A percentile compares a stretch with the other conserved stretches of the same genome.
These are phyloP conservation scores for Lachnum nothofagi DNA, from an alignment of 2,329 filamentous ascomycete species.

Conservation along the genomic window DNA sequence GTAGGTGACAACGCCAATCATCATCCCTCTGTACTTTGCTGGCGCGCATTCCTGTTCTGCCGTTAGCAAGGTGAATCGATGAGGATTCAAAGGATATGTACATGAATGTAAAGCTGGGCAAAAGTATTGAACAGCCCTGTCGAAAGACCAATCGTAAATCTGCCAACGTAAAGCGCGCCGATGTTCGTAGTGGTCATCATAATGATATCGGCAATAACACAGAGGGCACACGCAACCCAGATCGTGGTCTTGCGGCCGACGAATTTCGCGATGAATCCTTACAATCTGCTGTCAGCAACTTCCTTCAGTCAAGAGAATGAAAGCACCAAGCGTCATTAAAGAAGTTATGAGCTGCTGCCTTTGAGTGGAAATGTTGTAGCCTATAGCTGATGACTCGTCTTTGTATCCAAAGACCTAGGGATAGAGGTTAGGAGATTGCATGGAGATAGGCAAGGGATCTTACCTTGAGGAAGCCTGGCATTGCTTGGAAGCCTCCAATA, in stretches of 20 bases:
- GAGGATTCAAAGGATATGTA: constrained; percentile 43
- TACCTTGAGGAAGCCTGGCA: constrained; percentile 51
- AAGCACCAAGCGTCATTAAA: constrained; percentile 45
- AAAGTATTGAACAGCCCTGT: constrained; percentile 46
- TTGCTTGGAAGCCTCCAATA: constrained; percentile 43
- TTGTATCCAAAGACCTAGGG: not conserved
- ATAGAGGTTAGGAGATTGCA: too few relatives aligned
- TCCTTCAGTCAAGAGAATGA: too few relatives aligned
- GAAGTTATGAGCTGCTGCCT: constrained; percentile 46
- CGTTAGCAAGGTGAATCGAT: constrained; percentile 44
- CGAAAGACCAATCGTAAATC: constrained; percentile 40
- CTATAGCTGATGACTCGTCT: not conserved
- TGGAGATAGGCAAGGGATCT: too few relatives aligned
- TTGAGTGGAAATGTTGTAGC: constrained; percentile 22
- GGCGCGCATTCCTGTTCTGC: too few relatives aligned
- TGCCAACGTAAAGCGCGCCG: constrained; percentile 42
- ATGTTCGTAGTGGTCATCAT: constrained; percentile 40
- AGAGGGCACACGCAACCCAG: constrained; percentile 43
- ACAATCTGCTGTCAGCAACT: too few relatives aligned
- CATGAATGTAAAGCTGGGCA: constrained; percentile 44
- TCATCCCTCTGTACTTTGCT: too few relatives aligned
- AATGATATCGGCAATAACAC: constrained; percentile 40
- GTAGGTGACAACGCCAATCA: too few relatives aligned
- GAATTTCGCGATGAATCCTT: constrained; percentile 36
- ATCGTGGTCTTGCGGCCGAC: constrained; percentile 36